Conservation (phyloP, 2,329 filamentous ascomycete species). For the Pseudohalonectria lignicola region DNA sequence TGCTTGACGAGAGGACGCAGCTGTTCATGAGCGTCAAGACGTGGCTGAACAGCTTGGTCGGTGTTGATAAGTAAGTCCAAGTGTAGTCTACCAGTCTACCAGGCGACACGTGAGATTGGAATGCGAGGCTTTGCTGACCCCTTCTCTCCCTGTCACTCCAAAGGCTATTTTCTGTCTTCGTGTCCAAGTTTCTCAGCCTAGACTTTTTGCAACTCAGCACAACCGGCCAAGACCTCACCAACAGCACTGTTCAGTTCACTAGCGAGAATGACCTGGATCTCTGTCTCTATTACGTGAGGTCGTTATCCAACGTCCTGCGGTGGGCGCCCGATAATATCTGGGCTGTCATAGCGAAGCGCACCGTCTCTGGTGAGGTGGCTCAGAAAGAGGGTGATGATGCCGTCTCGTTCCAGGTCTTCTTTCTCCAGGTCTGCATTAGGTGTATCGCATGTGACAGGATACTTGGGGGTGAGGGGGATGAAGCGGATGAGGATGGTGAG, state of each 20-base stretch:
- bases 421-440: slow-evolving; percentile 53
- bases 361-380: slow-evolving; percentile 21
- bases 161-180: slow-evolving; percentile 51
- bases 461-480: slow-evolving; percentile 18
- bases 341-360: slow-evolving; percentile 56
- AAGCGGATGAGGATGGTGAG: too few species aligned
- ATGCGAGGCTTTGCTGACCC: too few species aligned
- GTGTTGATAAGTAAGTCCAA: slow-evolving; percentile 51
- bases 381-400: slow-evolving; percentile 29
- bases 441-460: slow-evolving; percentile 40
- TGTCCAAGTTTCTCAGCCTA: slow-evolving; percentile 45
- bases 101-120: too few species aligned
- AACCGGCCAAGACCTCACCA: slow-evolving; percentile 24
- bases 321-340: slow-evolving; percentile 60
- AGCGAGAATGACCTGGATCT: slow-evolving; percentile 62
- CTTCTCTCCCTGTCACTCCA: slow-evolving; percentile 10
- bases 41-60: slow-evolving; percentile 63
- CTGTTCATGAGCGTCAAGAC: slow-evolving; percentile 65
- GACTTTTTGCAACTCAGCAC: slow-evolving; percentile 32
- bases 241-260: neutral
- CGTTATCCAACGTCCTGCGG: slow-evolving; percentile 61
- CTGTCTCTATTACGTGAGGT: slow-evolving; percentile 67
- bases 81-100: too few species aligned
- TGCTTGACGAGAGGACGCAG: slow-evolving; percentile 63
- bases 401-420: slow-evolving; percentile 54